Conservation (phyloP, 257 asterid species). For the Apocynum venetum region DNA sequence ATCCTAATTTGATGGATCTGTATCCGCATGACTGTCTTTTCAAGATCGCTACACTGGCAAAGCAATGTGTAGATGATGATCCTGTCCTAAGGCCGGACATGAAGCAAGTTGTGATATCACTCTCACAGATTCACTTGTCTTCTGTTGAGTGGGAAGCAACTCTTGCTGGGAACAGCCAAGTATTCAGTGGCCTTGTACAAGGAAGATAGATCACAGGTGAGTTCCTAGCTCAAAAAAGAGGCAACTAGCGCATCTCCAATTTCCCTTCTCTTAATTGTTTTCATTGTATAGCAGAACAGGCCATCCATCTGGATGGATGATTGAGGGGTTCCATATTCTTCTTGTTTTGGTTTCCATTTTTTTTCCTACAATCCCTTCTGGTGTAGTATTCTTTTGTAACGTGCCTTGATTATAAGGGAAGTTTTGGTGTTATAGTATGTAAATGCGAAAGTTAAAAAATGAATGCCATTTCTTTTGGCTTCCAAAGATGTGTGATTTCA, state of each 20-base stretch:
- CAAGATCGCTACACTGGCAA: slow-evolving; percentile 91
- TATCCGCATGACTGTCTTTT: slow-evolving; percentile 91
- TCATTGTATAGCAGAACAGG: slow-evolving; percentile 18
- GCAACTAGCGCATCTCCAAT: background rate
- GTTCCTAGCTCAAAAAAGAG: background rate
- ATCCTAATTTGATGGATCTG: slow-evolving; percentile 72
- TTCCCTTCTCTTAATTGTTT: background rate
- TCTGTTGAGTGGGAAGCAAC: slow-evolving; percentile 99
- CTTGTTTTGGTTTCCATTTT: background rate
- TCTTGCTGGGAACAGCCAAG: slow-evolving; percentile 97
- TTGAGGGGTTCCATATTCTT: background rate
- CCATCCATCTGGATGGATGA: slow-evolving; percentile 4
- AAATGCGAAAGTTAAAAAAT: slow-evolving; percentile 1
- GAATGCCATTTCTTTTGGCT: background rate
- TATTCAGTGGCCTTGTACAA: slow-evolving; percentile 94
- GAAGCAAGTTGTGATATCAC: slow-evolving; percentile 87
- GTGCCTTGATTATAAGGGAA: background rate
- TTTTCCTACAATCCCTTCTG: background rate
- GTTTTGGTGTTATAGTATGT: slow-evolving; percentile 10
- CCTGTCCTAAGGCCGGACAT: slow-evolving; percentile 92
- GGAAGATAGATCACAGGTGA: slow-evolving; percentile 51
- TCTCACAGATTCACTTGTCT: slow-evolving; percentile 81
- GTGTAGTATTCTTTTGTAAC: slow-evolving; percentile 21
- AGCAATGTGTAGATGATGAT: slow-evolving; percentile 90
- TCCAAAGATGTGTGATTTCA: background rate